Evolutionary conservation across 805 yeast genomes (phyloP).

Genomic region (Saccharomycopsis lassenensis): DNA sequence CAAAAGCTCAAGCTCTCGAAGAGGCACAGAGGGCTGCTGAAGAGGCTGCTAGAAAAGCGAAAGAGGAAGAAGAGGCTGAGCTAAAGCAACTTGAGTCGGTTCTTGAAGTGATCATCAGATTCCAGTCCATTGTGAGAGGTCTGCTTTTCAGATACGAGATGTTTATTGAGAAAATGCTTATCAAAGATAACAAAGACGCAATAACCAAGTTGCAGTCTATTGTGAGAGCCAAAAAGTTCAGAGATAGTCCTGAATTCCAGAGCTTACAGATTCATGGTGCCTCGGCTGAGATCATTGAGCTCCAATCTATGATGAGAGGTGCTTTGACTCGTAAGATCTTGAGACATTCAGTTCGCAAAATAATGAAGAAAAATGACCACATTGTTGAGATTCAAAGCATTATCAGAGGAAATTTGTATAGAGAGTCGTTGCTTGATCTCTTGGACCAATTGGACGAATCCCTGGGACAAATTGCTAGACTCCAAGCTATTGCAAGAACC

Average conservation of each 20-base stretch:
- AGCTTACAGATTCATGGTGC: constrained; percentile 2
- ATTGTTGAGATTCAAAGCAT: constrained; percentile 27
- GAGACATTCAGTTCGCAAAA: constrained; percentile 23
- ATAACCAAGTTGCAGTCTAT: constrained; percentile 36
- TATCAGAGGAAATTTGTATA: constrained; percentile 30
- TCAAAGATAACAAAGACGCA: constrained; percentile 44
- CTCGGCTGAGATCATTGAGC: constrained; percentile 17
- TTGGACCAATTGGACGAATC: constrained; percentile 18
- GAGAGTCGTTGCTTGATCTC: constrained; percentile 21
- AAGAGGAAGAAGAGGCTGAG: constrained; percentile 12
- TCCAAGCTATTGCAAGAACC: constrained; percentile 32
- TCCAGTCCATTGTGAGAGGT: constrained; percentile 68
- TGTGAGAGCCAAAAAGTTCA: constrained; percentile 21
- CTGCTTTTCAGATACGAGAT: constrained; percentile 51
- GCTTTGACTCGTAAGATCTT: constrained; percentile 23
- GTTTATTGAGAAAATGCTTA: constrained; percentile 51
- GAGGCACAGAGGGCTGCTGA: no score
- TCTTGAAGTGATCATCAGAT: constrained; percentile 30
- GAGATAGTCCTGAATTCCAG: constrained; percentile 15
- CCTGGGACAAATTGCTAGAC: constrained; percentile 19
- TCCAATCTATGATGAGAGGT: constrained; percentile 47
- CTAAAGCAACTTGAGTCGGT: constrained; percentile 22
- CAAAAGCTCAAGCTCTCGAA: background rate
- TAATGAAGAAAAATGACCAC: constrained; percentile 17
- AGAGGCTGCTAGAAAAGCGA: constrained; percentile 1